Base-by-base conservation (phyloP, 176 grass and related monocot genomes). In the Musa itinerans region DNA sequence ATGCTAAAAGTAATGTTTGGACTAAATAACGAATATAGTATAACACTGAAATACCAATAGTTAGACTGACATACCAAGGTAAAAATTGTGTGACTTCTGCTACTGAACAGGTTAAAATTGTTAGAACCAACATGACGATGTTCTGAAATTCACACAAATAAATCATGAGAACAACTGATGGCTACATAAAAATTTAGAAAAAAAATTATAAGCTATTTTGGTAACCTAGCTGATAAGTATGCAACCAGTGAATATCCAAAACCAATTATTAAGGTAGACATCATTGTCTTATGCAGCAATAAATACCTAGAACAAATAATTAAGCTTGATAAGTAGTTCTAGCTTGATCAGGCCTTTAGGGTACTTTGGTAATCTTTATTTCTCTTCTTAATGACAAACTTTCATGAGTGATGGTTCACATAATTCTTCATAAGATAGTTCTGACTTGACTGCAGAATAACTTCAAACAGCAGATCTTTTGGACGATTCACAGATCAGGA, bases 21-120 rank as follows among this genome's bases (percentile, higher is more conserved):
- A 43, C 3, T 43, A 43, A 43, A 43, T 43, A 43, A 43, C 34
- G 34, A 43, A 43, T 6, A 43, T 43, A 43, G 4, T 43, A 43
- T 43, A 43, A 6, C 34, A 43, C 34, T 43, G 34, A 43, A 68
- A 68, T 15, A 13, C 14, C 4, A 56, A 74, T 1, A 29, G 23
- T 56, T 52, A 15, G 21, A 57, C 22, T 22, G 79, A 86, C 85
- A 83, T 75, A 99, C 96, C 91, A 99, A 53, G 14, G 96, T 99
- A 83, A 99, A 99, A 70, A 99, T 99, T 78, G 91, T 99, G 88
- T 99, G 96, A 83, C 96, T 99, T 83, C 96, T 84, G 79, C 96
- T 99, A 75, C 96, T 99, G 79, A 95, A 99, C 86, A 99, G 93
- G 77, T 99, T 99, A 84, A 99, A 99, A 78, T 99, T 99, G 78